Conservation (phyloP, 805 yeast genomes). For the Suhomyces sp. region DNA sequence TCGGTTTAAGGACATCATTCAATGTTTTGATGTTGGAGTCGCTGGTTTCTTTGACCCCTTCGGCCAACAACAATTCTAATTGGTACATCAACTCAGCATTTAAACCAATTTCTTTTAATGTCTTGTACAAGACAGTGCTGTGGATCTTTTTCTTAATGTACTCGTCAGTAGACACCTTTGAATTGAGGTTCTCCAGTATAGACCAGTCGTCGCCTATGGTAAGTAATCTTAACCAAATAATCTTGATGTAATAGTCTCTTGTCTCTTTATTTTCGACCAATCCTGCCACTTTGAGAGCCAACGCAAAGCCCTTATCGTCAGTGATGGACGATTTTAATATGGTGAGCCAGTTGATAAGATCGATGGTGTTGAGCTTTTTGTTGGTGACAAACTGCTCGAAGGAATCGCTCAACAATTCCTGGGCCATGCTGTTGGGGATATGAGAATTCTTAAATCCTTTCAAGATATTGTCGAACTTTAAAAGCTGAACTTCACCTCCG, state of each 20-base stretch:
- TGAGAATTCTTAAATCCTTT: conserved; percentile 14
- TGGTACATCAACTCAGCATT: conserved; percentile 8
- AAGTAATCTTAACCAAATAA: conserved; percentile 60
- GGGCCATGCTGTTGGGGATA: conserved; percentile 9
- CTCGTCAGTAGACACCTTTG: conserved; percentile 35
- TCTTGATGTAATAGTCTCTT: conserved; percentile 19
- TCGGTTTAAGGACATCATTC: conserved; percentile 1
- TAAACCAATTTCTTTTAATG: conserved; percentile 23
- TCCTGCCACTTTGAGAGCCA: conserved; percentile 53
- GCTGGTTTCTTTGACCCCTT: conserved; percentile 3
- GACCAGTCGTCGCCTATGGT: conserved; percentile 50
- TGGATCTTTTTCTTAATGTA: conserved; percentile 36
- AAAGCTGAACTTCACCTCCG: conserved; percentile 21
- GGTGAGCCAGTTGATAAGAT: conserved; percentile 53
- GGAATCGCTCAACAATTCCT: conserved; percentile 17
- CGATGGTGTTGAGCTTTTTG: conserved; percentile 39
- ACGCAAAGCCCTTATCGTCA: conserved; percentile 21
- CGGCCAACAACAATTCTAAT: conserved; percentile 13
- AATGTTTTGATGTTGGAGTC: conserved; percentile 2
- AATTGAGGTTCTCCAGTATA: conserved; percentile 30
- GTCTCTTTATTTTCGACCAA: conserved; percentile 27
- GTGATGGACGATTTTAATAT: conserved; percentile 33
- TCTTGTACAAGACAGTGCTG: conserved; percentile 44
- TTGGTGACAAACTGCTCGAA: conserved; percentile 32
- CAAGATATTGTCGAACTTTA: conserved; percentile 25